Base-by-base conservation (phyloP, 2,329 filamentous ascomycete genomes). In the Samsoniella hepiali region DNA sequence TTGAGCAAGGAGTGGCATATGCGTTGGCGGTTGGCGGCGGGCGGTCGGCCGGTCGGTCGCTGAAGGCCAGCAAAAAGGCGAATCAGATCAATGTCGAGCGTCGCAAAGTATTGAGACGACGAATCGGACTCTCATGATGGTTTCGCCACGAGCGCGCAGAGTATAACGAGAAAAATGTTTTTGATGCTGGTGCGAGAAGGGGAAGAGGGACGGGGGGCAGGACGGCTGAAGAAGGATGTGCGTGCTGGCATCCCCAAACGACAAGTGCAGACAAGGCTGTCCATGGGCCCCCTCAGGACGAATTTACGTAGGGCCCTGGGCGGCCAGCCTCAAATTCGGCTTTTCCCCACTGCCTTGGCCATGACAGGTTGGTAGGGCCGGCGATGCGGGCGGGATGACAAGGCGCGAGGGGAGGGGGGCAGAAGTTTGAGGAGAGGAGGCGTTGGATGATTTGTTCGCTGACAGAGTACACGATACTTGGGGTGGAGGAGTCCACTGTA, bases 41-140 rank as follows among this genome's bases (percentile, higher is more conserved):
- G 54, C 22, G 31, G 42, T 58, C 31, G 55, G 42, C 47, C 31
- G 55, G 40, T 31, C 38, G 40, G 17, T 57, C 8, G 4, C 15
- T 8, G 22, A 9, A 22, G 17, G 27, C 15, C 8, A 32, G 40
- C 15, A 31, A 10, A 29, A 55, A n/a, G 22, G 11, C 6, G 31
- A 42, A 34, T 58, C 31, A 47, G n/a, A 58, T 47, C 9, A 36
- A 58, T 58, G 42, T 47, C 55, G 42, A 47, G 31, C 42, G 55
- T 58, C 42, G 55, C 31, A 15, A 34, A 15, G 31, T 27, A 29
- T n/a, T 45, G 31, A 47, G 10, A 42, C 11, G 17, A 47, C 42
- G 42, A 47, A 42, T 7, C 11, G 31, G 55, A 47, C n/a, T 22
- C 31, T 34, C 55, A 58, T 58, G 40, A 9, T 58, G 55, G 9